A percentile compares a stretch with the other conserved stretches of the same genome.
phyloP scores from a whole-genome alignment of 495 filamentous ascomycete genomes.

The Trichoderma virens region DNA sequence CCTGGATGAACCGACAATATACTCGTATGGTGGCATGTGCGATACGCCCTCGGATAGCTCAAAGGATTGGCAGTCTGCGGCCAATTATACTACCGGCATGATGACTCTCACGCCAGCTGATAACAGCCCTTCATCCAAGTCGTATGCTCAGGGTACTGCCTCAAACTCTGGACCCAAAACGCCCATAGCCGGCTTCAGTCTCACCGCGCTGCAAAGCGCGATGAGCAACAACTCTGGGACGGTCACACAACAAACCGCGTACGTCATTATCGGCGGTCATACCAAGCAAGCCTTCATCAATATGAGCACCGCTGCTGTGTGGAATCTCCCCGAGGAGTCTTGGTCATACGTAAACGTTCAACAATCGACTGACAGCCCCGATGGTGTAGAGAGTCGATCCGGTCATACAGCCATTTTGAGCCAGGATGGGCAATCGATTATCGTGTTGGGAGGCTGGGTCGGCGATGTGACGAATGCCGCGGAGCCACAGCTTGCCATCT shows the following conservation, averaged over 20 bases:
- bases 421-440: slow-evolving; percentile 62
- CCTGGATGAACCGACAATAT: slow-evolving; percentile 45
- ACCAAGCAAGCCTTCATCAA: slow-evolving; percentile 80
- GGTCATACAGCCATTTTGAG: slow-evolving; percentile 79
- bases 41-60: slow-evolving; percentile 41
- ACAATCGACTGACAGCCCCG: slow-evolving; percentile 26
- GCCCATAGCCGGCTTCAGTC: slow-evolving; percentile 78
- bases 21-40: slow-evolving; percentile 86
- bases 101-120: slow-evolving; percentile 42
- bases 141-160: slow-evolving; percentile 29
- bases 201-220: slow-evolving; percentile 58
- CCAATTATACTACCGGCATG: slow-evolving; percentile 73
- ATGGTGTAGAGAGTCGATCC: slow-evolving; percentile 63
- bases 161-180: slow-evolving; percentile 46
- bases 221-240: slow-evolving; percentile 49
- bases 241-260: slow-evolving; percentile 59
- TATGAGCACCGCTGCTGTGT: slow-evolving; percentile 84
- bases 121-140: slow-evolving; percentile 28
- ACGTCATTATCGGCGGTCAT: slow-evolving; percentile 80
- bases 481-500: slow-evolving; percentile 67
- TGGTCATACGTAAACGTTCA: slow-evolving; percentile 72
- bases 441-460: slow-evolving; percentile 87
- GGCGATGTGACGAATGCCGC: slow-evolving; percentile 68
- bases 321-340: slow-evolving; percentile 73
- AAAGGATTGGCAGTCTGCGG: slow-evolving; percentile 50